Evolutionary conservation across 768 basidiomycete species (phyloP), one percentile per base, ranked within the genome.

Genomic region (Mrakia frigida): DNA sequence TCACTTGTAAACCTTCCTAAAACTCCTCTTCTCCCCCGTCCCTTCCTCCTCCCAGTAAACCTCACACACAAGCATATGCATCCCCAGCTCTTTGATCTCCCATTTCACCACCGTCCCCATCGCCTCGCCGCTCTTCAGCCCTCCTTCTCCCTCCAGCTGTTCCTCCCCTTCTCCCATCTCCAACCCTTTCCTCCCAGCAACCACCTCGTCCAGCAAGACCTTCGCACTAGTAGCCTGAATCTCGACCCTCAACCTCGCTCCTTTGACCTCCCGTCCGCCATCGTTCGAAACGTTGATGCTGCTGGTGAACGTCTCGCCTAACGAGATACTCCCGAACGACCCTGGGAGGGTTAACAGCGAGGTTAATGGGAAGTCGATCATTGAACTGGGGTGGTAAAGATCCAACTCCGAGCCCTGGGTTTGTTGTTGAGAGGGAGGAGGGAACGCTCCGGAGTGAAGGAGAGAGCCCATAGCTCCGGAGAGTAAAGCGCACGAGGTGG

Each of bases 61-160:
- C 9, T 89, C 89, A 81, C 93, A 94, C 2, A 89, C 92, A 53
- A 98, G 85, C 16, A 95, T 92, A 82, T 96, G 94, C 81, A 93
- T 89, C 0, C 93, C 94, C 28, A 96, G 86, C 81, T 98, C 94
- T 83, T 97, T 97, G 79, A 97, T 92, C 84, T 98, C 95, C 80
- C 93, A 91, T 77, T 89, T 86, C 1, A 93, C 90, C 23, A 91
- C 84, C 60, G 86, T 84, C 81, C 92, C 90, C 43, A 92, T 80
- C 0, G 88, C 88, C 33, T 89, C 88, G 0, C 81, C 82, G 2
- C 87, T 85, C 0, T 82, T 73, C 69, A 96, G 84, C 33, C 81
- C 83, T 52, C 86, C 82, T 43, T 78, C 70, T 23, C 46, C 68
- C 3, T 85, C 85, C 11, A 5, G 5, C 52, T 74, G 52, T 78